These are phyloP conservation scores for Tylopilus plumbeoviolaceoides DNA, from an alignment of 768 basidiomycete species.

Conservation along the genomic window DNA sequence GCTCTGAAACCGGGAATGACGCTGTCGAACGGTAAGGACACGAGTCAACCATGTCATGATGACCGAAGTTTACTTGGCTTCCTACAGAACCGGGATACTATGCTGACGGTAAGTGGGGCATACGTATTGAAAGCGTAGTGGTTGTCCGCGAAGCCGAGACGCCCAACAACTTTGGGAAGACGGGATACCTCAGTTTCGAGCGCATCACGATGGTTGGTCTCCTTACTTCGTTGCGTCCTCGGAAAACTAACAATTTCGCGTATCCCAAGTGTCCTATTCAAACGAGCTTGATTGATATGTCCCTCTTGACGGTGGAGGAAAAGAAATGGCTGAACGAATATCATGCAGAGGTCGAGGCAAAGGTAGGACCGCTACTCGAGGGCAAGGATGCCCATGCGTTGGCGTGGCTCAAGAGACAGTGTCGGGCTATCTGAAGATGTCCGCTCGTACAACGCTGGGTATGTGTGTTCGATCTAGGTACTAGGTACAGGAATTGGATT, in stretches of 20 bases:
- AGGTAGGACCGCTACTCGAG: slow-evolving; percentile 58
- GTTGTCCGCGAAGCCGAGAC: slow-evolving; percentile 71
- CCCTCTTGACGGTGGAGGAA: slow-evolving; percentile 64
- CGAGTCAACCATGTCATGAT: background rate
- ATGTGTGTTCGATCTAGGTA: background rate
- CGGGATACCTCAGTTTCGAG: slow-evolving; percentile 83
- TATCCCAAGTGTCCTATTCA: slow-evolving; percentile 70
- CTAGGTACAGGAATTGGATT: background rate
- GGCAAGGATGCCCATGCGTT: slow-evolving; percentile 29
- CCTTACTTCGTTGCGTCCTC: background rate
- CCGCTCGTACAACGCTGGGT: too few relatives aligned
- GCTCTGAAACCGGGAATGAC: slow-evolving; percentile 84
- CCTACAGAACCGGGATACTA: slow-evolving; percentile 83
- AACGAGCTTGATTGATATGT: slow-evolving; percentile 68
- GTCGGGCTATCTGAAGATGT: slow-evolving; percentile 9
- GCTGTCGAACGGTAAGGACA: slow-evolving; percentile 65
- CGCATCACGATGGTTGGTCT: slow-evolving; percentile 76
- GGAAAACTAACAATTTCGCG: background rate
- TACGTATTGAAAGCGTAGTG: slow-evolving; percentile 89
- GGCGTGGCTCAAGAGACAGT: slow-evolving; percentile 22
- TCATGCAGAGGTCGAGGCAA: slow-evolving; percentile 57
- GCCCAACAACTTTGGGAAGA: slow-evolving; percentile 74
- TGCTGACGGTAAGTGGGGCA: slow-evolving; percentile 84
- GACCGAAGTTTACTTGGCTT: background rate
- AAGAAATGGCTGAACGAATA: slow-evolving; percentile 80